Conservation (phyloP, 192 early-diverging fungal genomes). For the Pilaira anomala region DNA sequence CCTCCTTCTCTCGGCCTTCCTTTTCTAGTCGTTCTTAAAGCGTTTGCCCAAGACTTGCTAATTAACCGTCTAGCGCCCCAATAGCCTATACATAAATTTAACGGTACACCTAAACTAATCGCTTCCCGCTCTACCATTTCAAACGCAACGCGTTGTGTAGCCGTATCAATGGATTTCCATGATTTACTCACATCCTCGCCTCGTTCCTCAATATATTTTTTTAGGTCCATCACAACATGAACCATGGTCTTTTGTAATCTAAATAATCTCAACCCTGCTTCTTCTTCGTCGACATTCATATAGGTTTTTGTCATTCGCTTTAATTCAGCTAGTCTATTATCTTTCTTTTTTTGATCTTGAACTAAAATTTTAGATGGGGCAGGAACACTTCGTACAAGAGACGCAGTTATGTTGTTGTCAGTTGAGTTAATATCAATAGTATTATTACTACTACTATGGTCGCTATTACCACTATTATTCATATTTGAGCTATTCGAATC, state of each 20-base stretch:
- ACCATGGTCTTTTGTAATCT: constrained; percentile 13
- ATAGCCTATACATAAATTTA: constrained; percentile 14
- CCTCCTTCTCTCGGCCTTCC: too few relatives aligned
- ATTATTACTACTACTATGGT: background rate
- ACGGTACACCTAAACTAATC: background rate
- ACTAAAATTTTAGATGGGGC: constrained; percentile 4
- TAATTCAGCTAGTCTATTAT: constrained; percentile 1
- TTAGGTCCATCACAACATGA: constrained; percentile 4
- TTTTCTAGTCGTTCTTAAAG: constrained; percentile 12
- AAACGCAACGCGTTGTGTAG: constrained; percentile 8
- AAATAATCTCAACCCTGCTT: constrained; percentile 6
- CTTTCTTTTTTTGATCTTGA: constrained; percentile 10
- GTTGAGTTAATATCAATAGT: background rate
- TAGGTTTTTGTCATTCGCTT: background rate
- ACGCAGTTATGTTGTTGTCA: background rate
- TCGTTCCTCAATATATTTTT: constrained; percentile 7
- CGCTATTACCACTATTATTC: too few relatives aligned
- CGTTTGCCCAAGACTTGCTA: constrained; percentile 9
- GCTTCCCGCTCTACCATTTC: constrained; percentile 12
- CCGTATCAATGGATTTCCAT: constrained; percentile 10
- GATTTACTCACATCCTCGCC: constrained; percentile 1
- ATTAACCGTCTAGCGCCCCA: constrained; percentile 9
- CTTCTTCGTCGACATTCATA: constrained; percentile 10
- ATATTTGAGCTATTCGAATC: too few relatives aligned
- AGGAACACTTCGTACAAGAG: constrained; percentile 1